phyloP scores from a whole-genome alignment of 2,329 filamentous ascomycete species.

The Neopestalotiopsis sp. region DNA sequence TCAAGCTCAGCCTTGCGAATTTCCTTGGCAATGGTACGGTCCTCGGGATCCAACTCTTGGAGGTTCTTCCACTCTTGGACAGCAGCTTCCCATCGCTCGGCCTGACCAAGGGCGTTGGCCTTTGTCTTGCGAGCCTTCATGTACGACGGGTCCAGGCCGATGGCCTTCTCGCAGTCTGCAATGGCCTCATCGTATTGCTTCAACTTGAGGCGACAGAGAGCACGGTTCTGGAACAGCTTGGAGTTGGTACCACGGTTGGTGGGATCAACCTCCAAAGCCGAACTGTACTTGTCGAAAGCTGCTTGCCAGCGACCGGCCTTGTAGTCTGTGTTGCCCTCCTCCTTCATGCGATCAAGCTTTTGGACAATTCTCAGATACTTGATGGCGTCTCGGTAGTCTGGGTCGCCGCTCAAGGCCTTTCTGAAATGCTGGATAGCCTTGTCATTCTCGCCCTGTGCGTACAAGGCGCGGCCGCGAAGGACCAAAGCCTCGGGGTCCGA shows the following conservation, averaged over 20 bases:
- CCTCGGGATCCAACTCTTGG: conserved; percentile 81
- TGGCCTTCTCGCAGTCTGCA: conserved; percentile 82
- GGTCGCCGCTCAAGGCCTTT: conserved; percentile 87
- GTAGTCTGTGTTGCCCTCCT: conserved; percentile 89
- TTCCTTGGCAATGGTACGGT: conserved; percentile 81
- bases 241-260: conserved; percentile 90
- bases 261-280: conserved; percentile 85
- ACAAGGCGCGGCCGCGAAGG: conserved; percentile 84
- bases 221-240: conserved; percentile 93
- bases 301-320: conserved; percentile 81
- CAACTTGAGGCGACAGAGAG: conserved; percentile 81
- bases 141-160: conserved; percentile 83
- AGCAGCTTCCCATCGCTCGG: conserved; percentile 91
- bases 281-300: conserved; percentile 84
- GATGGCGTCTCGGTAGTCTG: conserved; percentile 86
- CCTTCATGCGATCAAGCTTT: conserved; percentile 91
- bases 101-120: conserved; percentile 85
- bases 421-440: conserved; percentile 93
- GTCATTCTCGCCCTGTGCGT: conserved; percentile 91
- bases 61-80: conserved; percentile 88
- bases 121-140: conserved; percentile 92
- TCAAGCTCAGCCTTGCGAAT: conserved; percentile 91
- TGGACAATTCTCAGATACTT: conserved; percentile 90
- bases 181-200: conserved; percentile 86
- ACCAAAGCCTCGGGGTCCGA: conserved; percentile 94